These are phyloP conservation scores for Trichoderma polysporum DNA, from an alignment of 2,329 filamentous ascomycete species.

Conservation along the genomic window DNA sequence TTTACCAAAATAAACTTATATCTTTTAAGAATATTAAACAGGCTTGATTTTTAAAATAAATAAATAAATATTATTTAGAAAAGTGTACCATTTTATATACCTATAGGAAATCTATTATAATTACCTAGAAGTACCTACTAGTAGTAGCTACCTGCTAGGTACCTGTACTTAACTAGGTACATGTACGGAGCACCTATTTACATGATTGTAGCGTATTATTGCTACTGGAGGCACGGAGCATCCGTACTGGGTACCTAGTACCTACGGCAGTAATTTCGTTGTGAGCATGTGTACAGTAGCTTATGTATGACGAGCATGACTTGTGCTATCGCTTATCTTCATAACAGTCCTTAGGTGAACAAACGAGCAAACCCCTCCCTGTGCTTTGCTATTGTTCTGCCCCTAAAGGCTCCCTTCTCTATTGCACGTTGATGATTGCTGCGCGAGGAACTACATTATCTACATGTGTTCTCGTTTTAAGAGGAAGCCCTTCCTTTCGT, in stretches of 20 bases:
- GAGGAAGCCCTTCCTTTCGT: background rate
- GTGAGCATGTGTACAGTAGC: background rate
- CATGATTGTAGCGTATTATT: too few relatives aligned
- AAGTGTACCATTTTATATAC: too few relatives aligned
- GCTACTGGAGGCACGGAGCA: too few relatives aligned
- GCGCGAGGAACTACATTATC: background rate
- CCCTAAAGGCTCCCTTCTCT: background rate
- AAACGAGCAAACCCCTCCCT: constrained; percentile 2
- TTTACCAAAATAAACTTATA: too few relatives aligned
- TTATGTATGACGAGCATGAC: background rate
- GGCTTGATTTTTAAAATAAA: too few relatives aligned
- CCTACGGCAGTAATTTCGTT: background rate
- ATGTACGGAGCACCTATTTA: too few relatives aligned
- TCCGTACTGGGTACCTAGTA: background rate
- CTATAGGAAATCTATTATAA: too few relatives aligned
- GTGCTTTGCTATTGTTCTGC: background rate
- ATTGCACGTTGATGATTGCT: background rate
- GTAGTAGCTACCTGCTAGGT: too few relatives aligned
- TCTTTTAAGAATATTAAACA: too few relatives aligned
- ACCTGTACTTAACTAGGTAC: too few relatives aligned
- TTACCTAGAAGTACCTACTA: too few relatives aligned
- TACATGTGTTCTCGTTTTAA: background rate
- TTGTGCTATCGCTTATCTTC: constrained; percentile 9
- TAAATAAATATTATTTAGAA: too few relatives aligned
- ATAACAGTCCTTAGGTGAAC: background rate